Evolutionary conservation across 371 early-diverging fungal species (phyloP).

Genomic region (Mucor lusitanicus): DNA sequence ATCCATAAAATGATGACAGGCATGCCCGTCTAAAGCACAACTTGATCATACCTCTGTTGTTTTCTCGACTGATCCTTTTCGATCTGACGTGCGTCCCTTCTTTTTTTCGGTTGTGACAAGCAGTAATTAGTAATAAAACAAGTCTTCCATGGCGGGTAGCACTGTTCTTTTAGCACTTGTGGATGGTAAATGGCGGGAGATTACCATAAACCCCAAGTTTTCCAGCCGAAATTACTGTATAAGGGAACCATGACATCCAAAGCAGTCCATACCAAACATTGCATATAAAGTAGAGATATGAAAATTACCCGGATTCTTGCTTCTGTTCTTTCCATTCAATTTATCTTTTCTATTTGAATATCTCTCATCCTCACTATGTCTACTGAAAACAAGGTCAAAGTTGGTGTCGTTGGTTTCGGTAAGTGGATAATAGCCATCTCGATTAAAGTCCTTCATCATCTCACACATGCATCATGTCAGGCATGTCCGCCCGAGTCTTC

Average conservation of each 20-base stretch:
- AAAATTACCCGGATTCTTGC: neutral
- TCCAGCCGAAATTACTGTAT: neutral
- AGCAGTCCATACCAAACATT: neutral
- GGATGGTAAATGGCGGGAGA: conserved; percentile 2
- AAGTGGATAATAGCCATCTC: conserved; percentile 18
- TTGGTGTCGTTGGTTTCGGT: conserved; percentile 76
- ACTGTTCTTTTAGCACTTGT: neutral
- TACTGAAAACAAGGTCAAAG: conserved; percentile 49
- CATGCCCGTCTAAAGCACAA: no score
- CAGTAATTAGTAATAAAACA: neutral
- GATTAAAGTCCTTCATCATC: neutral
- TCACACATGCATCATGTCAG: conserved; percentile 1
- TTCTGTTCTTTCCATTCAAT: neutral
- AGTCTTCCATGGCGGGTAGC: neutral
- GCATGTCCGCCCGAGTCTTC: conserved; percentile 55
- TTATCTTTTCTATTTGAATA: neutral
- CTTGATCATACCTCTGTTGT: no score
- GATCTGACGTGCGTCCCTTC: neutral
- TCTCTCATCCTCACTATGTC: neutral
- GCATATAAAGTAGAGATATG: neutral
- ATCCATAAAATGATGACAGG: no score
- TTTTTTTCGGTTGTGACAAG: neutral
- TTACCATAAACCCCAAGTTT: neutral
- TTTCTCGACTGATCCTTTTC: no score
- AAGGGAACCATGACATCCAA: neutral